A percentile compares a stretch with the other conserved stretches of the same genome.
phyloP scores from a whole-genome alignment of 352 stramenopile genomes.

The Globisporangium heterothallicum region DNA sequence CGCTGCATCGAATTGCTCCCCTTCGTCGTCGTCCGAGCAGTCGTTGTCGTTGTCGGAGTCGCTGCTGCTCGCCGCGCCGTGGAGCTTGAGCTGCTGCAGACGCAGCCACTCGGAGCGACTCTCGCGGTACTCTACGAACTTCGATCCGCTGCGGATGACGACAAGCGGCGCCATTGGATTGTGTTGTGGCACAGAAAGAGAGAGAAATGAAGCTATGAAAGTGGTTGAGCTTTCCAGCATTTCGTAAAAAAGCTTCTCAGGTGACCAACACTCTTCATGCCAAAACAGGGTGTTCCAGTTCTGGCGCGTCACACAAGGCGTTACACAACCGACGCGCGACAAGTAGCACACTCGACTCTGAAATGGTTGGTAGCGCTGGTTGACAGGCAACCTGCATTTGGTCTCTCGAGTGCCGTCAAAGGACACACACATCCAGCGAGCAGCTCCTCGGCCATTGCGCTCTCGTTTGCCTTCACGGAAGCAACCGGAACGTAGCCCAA shows the following conservation, averaged over 20 bases:
- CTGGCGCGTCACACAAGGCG: background rate
- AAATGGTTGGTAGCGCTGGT: constrained; percentile 11
- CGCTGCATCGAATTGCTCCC: constrained; percentile 15
- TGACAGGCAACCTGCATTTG: background rate
- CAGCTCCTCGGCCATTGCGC: background rate
- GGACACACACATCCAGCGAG: background rate
- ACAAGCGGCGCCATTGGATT: constrained; percentile 56
- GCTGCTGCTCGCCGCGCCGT: constrained; percentile 8
- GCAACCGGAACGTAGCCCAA: background rate
- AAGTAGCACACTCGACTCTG: background rate
- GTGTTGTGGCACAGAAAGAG: too few species aligned
- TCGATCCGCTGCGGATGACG: constrained; percentile 57
- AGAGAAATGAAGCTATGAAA: background rate
- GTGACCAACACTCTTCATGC: background rate
- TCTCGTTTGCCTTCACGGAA: background rate
- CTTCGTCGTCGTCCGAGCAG: constrained; percentile 17
- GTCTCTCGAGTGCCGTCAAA: constrained; percentile 7
- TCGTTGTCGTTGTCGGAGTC: constrained; percentile 17
- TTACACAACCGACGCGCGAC: background rate
- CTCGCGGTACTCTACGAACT: constrained; percentile 65
- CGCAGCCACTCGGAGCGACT: constrained; percentile 36
- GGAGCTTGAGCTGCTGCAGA: constrained; percentile 12
- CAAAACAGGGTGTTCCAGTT: background rate
- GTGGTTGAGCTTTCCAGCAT: background rate
- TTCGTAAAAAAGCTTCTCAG: constrained; percentile 8